Percentiles rank a stretch among this genome's conserved stretches.
Conservation (phyloP, 805 yeast genomes). For the Candida montana region DNA sequence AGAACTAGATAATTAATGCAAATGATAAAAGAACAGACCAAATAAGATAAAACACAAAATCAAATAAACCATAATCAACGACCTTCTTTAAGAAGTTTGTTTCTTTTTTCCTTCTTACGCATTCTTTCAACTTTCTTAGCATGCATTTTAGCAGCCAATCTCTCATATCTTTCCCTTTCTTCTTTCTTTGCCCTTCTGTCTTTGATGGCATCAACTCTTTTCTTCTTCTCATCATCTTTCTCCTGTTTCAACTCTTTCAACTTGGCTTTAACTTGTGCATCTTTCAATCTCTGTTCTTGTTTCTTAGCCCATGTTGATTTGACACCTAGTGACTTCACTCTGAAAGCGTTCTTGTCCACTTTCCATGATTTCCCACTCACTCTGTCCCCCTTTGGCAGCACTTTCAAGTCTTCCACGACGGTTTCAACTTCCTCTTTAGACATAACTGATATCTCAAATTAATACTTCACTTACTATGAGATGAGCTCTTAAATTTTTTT, state of each 20-base stretch:
- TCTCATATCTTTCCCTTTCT: conserved; percentile 84
- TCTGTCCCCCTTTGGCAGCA: conserved; percentile 17
- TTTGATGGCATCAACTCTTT: conserved; percentile 51
- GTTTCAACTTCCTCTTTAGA: background rate
- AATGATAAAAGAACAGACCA: no score
- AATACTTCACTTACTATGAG: no score
- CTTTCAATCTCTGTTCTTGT: conserved; percentile 59
- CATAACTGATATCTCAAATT: no score
- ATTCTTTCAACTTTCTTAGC: conserved; percentile 87
- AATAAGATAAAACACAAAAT: background rate
- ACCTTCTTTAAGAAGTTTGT: conserved; percentile 78
- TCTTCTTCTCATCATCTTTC: conserved; percentile 55
- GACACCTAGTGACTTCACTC: conserved; percentile 58
- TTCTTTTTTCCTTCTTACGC: conserved; percentile 89
- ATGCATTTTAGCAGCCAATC: conserved; percentile 81
- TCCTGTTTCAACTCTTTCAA: conserved; percentile 73
- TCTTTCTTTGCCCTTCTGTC: conserved; percentile 73
- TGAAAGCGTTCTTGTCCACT: conserved; percentile 57
- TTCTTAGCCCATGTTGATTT: conserved; percentile 60
- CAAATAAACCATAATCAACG: conserved; percentile 40
- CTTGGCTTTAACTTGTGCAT: conserved; percentile 61
- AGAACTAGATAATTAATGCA: background rate
- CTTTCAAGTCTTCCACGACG: background rate
- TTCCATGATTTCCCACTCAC: conserved; percentile 58
- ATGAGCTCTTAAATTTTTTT: conserved; percentile 6